Evolutionary conservation across 768 basidiomycete species (phyloP).

Genomic region (Lyophyllum atratum): DNA sequence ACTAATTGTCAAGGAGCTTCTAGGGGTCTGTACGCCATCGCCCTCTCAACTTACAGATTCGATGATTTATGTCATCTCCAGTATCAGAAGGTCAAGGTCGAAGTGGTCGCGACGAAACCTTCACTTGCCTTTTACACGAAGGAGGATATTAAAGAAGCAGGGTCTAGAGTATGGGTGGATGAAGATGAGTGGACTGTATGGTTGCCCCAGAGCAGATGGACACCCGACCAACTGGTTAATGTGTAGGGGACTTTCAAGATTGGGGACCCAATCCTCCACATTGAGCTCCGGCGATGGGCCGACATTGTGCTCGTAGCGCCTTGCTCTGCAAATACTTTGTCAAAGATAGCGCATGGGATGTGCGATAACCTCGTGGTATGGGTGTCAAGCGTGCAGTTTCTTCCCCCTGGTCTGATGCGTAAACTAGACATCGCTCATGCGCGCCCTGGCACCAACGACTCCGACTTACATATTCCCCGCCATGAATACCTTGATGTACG

Average conservation of each 20-base stretch:
- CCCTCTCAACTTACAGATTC: not conserved
- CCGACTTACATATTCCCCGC: conserved; percentile 93
- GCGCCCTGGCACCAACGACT: conserved; percentile 81
- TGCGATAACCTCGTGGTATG: conserved; percentile 89
- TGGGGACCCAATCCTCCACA: conserved; percentile 93
- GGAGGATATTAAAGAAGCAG: conserved; percentile 47
- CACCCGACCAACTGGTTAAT: not conserved
- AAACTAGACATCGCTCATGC: conserved; percentile 74
- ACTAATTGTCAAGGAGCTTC: conserved; percentile 79
- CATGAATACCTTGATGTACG: conserved; percentile 99
- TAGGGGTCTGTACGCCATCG: conserved; percentile 41
- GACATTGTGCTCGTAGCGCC: conserved; percentile 94
- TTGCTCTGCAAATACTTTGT: conserved; percentile 94
- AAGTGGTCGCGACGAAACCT: conserved; percentile 81
- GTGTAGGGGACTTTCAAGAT: conserved; percentile 69
- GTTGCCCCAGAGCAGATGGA: conserved; percentile 5
- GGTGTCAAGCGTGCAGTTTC: not conserved
- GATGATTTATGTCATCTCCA: conserved; percentile 30
- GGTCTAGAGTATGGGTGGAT: conserved; percentile 82
- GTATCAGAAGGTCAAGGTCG: conserved; percentile 75
- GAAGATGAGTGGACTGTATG: conserved; percentile 92
- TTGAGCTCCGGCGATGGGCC: conserved; percentile 93
- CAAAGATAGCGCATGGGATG: conserved; percentile 85
- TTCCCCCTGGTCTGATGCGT: not conserved
- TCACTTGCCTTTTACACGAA: conserved; percentile 78